Percentiles rank a stretch among this genome's conserved stretches.
phyloP scores from a whole-genome alignment of 345 rosid genomes.

The Hevea brasiliensis region DNA sequence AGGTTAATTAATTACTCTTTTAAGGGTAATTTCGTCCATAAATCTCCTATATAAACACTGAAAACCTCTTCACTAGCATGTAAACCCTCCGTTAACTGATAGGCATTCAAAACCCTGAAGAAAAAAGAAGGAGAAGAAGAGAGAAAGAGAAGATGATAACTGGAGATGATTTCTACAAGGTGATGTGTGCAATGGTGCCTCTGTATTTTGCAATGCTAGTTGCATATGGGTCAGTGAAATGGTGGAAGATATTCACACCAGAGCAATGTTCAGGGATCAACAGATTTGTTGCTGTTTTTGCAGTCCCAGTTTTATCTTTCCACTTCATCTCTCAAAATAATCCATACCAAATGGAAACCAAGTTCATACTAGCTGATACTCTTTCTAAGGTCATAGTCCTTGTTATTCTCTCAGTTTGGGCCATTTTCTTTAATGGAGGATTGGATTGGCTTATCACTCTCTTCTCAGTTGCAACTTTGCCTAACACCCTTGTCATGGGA shows the following conservation, averaged over 20 bases:
- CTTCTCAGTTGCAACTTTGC: constrained; percentile 49
- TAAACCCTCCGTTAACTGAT: neutral
- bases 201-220: constrained; percentile 39
- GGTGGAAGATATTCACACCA: constrained; percentile 56
- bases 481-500: constrained; percentile 61
- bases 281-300: constrained; percentile 48
- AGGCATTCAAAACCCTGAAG: neutral
- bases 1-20: constrained; percentile 16
- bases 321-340: constrained; percentile 52
- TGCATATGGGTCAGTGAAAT: constrained; percentile 54
- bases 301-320: constrained; percentile 52
- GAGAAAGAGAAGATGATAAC: constrained; percentile 35
- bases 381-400: constrained; percentile 41
- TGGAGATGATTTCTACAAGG: constrained; percentile 46
- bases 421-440: constrained; percentile 31
- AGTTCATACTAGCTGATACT: constrained; percentile 49
- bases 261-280: constrained; percentile 56
- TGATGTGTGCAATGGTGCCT: constrained; percentile 56
- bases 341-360: constrained; percentile 51
- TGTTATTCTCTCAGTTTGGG: constrained; percentile 30
- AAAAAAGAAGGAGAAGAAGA: neutral
- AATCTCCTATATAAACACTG: constrained; percentile 34
- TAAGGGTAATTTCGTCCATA: constrained; percentile 32
- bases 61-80: neutral
- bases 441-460: constrained; percentile 56